Base-by-base conservation (phyloP, 2,329 filamentous ascomycete genomes). In the Paracoccidioides lutzii region DNA sequence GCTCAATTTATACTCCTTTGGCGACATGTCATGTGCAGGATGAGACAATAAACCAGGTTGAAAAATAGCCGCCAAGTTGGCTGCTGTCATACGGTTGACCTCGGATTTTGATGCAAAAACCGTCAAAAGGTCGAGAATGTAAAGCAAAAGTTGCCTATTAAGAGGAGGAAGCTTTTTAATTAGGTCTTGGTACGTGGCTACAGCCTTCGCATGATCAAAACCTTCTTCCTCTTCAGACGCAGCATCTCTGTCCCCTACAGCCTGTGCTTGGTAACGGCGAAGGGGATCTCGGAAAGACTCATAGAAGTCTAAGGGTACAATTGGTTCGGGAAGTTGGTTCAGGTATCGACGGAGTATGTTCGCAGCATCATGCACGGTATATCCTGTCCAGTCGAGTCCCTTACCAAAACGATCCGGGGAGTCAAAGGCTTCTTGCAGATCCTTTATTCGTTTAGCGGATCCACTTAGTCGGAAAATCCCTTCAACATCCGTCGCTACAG, bases 31-130 rank as follows among this genome's bases (percentile, higher is more conserved):
- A 69, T 98, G 93, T 58, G 81, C 77, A 0, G 93, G 93, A 69
- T 98, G 93, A 2, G 90, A 96, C 12, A 98, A 79, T 74, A 98
- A 87, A 55, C 93, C 93, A 0, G 93, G 93, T 69, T 98, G 93
- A 69, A 98, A 98, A 66, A 98, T 98, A 56, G 93, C 91, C 8
- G 93, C 88, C 48, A 98, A 75, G 67, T 98, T 98, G 64, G 87
- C 84, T 4, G 91, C 90, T 12, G 86, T 95, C 91, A 98, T 98
- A 62, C 93, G 87, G 70, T 98, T 98, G 65, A 94, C 81, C 62
- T 97, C 91, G 0, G 91, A 87, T 73, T 98, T 98, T 63, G 91
- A 93, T 4, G 93, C 90, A 66, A 98, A 98, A 14, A 98, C 93
- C 1, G 93, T 93, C 30, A 98, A 81, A 10, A 98, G 78, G 71